Evolutionary conservation across 2,329 filamentous ascomycete species (phyloP), one percentile per base, ranked within the genome.

Genomic region (Ciborinia camelliae): DNA sequence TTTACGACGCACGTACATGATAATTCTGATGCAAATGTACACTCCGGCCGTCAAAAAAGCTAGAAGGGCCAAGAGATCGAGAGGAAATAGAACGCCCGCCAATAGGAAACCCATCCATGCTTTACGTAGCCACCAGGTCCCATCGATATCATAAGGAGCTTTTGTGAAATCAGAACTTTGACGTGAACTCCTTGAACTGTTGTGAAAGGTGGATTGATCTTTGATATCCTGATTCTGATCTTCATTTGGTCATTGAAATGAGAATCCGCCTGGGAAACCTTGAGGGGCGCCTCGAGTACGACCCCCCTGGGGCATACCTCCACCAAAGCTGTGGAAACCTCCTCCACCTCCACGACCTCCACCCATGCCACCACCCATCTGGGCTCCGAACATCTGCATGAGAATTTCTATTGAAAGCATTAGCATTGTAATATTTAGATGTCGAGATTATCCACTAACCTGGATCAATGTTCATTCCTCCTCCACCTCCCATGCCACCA

Each of bases 401-500:
- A 75, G 65, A 43, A 75, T 74, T 64, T 75, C 74, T 32, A 30
- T 62, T 23, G 26, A 43, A 5, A 5, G 12, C 6, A 32, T 65
- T 54, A 65, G 58, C 45, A 55, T 2, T 41, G n/a, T 57, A 7
- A 48, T 10, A 43, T 32, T 28, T 9, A 18, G 18, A 47, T 7
- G 4, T 23, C 18, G 6, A 28, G 20, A 14, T n/a, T 50, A 14
- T 30, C 23, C n/a, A 62, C 63, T 55, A 26, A 65, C 63, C 63
- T 37, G 74, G 74, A 66, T 75, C 74, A 60, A 75, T 74, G 45
- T 68, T 70, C 57, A 84, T 84, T 23, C 77, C 77, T 43, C 74
- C 71, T 55, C 71, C 75, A 51, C 81, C 81, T 30, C 81, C 84
- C 68, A 85, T 84, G 70, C 83, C 82, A 66, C 89, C 89, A 65